These are phyloP conservation scores for Plasmodium adleri DNA, from an alignment of 169 alveolate species.

Conservation along the genomic window DNA sequence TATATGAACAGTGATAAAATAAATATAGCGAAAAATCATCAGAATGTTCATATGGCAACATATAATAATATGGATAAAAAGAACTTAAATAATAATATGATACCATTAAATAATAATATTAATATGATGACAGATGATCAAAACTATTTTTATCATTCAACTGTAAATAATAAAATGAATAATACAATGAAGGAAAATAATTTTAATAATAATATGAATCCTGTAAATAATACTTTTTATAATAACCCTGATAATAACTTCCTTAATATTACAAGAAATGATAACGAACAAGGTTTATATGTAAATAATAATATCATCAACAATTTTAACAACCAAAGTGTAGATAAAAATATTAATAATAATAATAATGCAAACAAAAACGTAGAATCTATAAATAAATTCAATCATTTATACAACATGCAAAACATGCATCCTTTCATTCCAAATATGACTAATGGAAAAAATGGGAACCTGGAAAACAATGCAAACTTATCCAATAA, in stretches of 20 bases:
- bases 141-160: constrained; percentile 31
- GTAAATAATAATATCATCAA: background rate
- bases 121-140: constrained; percentile 23
- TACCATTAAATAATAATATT: background rate
- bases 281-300: background rate
- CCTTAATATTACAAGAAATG: background rate
- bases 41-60: background rate
- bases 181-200: constrained; percentile 14
- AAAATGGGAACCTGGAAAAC: background rate
- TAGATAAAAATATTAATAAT: too few relatives aligned
- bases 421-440: background rate
- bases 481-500: background rate
- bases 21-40: background rate
- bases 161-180: constrained; percentile 13
- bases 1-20: background rate
- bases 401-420: background rate
- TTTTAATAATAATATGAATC: constrained; percentile 1
- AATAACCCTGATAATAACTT: background rate
- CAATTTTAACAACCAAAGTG: background rate
- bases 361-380: background rate
- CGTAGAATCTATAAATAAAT: background rate
- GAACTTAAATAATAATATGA: background rate
- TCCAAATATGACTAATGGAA: background rate
- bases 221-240: background rate
- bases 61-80: background rate